Conservation (phyloP, 1,284 basidiomycete species). For the Pseudozyma pruni region DNA sequence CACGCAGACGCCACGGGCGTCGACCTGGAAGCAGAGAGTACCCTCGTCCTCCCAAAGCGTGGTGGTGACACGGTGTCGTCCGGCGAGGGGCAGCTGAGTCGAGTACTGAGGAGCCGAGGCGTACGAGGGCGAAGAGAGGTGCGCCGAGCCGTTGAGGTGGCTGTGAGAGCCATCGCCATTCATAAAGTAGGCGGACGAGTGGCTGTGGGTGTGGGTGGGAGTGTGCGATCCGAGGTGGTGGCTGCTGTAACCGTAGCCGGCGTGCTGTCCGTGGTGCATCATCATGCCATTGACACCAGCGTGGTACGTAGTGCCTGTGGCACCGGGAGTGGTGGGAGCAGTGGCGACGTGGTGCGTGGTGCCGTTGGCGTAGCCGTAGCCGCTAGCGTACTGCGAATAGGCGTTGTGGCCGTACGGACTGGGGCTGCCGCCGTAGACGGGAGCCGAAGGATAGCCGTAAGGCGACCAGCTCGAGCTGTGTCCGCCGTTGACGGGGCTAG, state of each 20-base stretch:
- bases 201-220: conserved; percentile 44
- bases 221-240: conserved; percentile 52
- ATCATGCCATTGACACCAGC: conserved; percentile 49
- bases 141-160: conserved; percentile 47
- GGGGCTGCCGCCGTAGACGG: conserved; percentile 46
- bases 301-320: conserved; percentile 39
- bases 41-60: conserved; percentile 68
- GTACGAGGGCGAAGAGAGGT: conserved; percentile 57
- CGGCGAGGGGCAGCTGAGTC: conserved; percentile 61
- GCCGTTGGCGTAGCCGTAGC: conserved; percentile 49
- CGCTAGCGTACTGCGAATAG: conserved; percentile 51
- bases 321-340: conserved; percentile 46
- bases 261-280: conserved; percentile 55
- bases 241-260: conserved; percentile 45
- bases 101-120: conserved; percentile 61
- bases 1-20: conserved; percentile 65
- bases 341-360: conserved; percentile 39
- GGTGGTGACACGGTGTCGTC: conserved; percentile 66
- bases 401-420: conserved; percentile 52
- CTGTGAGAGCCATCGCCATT: conserved; percentile 50
- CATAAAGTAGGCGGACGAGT: conserved; percentile 52
- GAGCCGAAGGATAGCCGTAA: conserved; percentile 49
- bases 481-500: conserved; percentile 48
- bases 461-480: conserved; percentile 54
- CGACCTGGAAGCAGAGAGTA: conserved; percentile 67